Percentiles rank a stretch among this genome's conserved stretches.
phyloP scores from a whole-genome alignment of 192 early-diverging fungal genomes.

The Paraglomus brasilianum region DNA sequence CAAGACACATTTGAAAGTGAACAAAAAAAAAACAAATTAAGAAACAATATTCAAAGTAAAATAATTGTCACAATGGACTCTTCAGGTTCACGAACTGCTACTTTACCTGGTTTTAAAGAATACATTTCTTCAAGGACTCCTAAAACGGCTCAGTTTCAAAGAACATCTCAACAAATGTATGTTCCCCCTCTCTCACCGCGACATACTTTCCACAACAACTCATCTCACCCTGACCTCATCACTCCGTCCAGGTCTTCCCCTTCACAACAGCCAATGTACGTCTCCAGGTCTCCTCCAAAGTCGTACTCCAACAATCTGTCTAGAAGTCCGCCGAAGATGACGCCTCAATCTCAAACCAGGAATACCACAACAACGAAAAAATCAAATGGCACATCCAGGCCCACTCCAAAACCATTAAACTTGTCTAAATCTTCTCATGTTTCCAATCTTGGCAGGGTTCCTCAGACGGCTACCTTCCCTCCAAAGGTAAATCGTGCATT shows the following conservation, averaged over 20 bases:
- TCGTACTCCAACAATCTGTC: background rate
- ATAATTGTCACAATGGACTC: too few relatives aligned
- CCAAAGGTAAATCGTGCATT: constrained; percentile 27
- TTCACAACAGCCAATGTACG: background rate
- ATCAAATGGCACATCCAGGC: background rate
- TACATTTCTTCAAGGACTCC: constrained; percentile 2
- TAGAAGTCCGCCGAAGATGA: constrained; percentile 11
- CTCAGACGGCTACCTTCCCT: constrained; percentile 33
- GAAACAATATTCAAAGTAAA: too few relatives aligned
- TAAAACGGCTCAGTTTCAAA: constrained; percentile 23
- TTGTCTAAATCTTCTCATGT: constrained; percentile 25
- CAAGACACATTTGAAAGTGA: too few relatives aligned
- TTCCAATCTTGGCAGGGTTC: constrained; percentile 17
- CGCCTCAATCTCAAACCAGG: background rate
- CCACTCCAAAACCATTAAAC: constrained; percentile 28
- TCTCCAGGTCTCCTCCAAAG: constrained; percentile 24
- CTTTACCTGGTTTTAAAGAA: too few relatives aligned
- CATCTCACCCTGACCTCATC: constrained; percentile 15
- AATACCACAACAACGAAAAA: constrained; percentile 17
- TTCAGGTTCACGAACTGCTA: too few relatives aligned
- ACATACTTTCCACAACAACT: background rate
- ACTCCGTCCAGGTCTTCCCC: constrained; percentile 6
- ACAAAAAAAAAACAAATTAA: too few relatives aligned
- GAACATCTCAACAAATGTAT: constrained; percentile 13
- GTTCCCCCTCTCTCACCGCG: background rate